Conservation (phyloP, 2,329 filamentous ascomycete genomes). For the Fusarium continuum region DNA sequence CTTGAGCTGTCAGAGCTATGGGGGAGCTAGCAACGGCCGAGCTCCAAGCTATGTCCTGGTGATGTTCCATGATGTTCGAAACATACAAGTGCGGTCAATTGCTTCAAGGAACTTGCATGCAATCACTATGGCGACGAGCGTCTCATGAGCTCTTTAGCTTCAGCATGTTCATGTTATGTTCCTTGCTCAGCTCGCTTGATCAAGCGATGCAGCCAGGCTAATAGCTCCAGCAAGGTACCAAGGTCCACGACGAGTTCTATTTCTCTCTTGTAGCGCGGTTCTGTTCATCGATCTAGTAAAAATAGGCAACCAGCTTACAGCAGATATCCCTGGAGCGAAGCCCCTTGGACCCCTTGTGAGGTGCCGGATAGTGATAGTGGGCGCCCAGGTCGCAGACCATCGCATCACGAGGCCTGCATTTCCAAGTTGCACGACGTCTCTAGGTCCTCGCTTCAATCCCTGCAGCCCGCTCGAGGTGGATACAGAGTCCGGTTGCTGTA, state of each 20-base stretch:
- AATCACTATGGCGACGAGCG: slow-evolving; percentile 31
- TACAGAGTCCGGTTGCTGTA: slow-evolving; percentile 29
- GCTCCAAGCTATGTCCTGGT: slow-evolving; percentile 29
- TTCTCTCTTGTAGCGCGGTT: slow-evolving; percentile 4
- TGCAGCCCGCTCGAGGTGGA: slow-evolving; percentile 32
- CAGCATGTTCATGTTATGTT: too few species aligned
- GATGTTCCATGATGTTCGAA: slow-evolving; percentile 11
- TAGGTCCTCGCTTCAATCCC: slow-evolving; percentile 34
- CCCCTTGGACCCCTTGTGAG: slow-evolving; percentile 20
- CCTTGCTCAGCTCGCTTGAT: slow-evolving; percentile 32
- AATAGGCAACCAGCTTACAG: slow-evolving; percentile 27
- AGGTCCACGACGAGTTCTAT: slow-evolving; percentile 16
- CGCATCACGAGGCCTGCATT: slow-evolving; percentile 38
- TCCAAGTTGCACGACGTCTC: slow-evolving; percentile 32
- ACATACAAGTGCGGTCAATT: slow-evolving; percentile 27
- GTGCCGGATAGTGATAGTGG: slow-evolving; percentile 23
- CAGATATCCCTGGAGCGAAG: slow-evolving; percentile 25
- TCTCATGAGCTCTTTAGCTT: slow-evolving; percentile 30
- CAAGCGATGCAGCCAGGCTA: slow-evolving; percentile 23
- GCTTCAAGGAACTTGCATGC: slow-evolving; percentile 22
- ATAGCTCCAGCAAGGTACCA: slow-evolving; percentile 26
- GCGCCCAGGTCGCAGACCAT: slow-evolving; percentile 20
- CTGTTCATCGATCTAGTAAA: slow-evolving; percentile 19
- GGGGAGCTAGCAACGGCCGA: slow-evolving; percentile 22
- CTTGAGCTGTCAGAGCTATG: slow-evolving; percentile 25